Evolutionary conservation across 805 yeast genomes (phyloP), one percentile per base, ranked within the genome.

Genomic region (Sugiyamaella marilandica): DNA sequence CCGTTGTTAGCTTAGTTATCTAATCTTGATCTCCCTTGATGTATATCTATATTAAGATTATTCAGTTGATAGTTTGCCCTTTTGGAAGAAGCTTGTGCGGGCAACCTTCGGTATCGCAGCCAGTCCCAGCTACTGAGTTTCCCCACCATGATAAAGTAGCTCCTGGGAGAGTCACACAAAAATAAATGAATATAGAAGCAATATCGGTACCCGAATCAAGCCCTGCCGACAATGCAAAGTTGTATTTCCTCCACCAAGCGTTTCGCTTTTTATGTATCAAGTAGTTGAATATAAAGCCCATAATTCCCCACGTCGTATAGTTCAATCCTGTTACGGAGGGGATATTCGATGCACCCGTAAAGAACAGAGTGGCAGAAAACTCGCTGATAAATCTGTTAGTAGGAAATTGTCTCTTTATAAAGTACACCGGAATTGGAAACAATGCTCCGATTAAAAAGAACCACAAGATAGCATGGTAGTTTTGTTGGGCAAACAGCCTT

Each of bases 161-260:
- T 18, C 50, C 50, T 8, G 50, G 50, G 8, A 47, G 34, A 9
- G 50, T 47, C 11, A 47, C 50, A 35, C 66, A 60, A 79, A 74
- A 64, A 80, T 44, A 82, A 9, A 82, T 76, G 26, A 81, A 58
- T 50, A 82, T 69, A 1, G 83, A 76, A 39, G 83, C 74, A 62
- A 80, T 76, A 1, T 85, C 85, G 4, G 81, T 74, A 2, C 85
- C 85, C 2, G 82, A 78, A 34, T 81, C 80, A n/a, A 82, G 65
- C 2, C 79, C 86, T 47, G 83, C 78, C n/a, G 84, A 77, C 49
- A 82, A 66, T 10, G 80, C 75, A 61, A 79, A 81, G 62, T 81
- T 81, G 65, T 82, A 82, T 65, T 80, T 81, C 50, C 78, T 78
- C 86, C 86, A 82, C 87, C 86, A 82, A 29, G 71, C 64, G 14